A percentile compares a stretch with the other conserved stretches of the same genome.
Evolutionary conservation across 1,139 yeast genomes (phyloP).

Genomic region (Eremothecium sinecaudum): DNA sequence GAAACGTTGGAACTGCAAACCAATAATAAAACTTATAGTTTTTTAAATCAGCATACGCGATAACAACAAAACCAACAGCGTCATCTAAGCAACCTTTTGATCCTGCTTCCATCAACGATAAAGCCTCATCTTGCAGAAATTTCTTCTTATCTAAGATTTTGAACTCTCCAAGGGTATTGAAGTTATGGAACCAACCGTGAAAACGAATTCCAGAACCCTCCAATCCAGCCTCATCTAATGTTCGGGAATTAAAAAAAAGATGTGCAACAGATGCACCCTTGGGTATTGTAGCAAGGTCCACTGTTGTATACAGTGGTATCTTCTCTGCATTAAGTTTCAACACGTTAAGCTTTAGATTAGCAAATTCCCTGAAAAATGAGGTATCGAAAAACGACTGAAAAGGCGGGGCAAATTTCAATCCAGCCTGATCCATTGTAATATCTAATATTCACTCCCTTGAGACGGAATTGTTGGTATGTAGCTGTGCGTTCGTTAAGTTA

Average conservation of each 20-base stretch:
- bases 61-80: slow-evolving; percentile 40
- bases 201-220: slow-evolving; percentile 8
- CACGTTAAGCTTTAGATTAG: slow-evolving; percentile 31
- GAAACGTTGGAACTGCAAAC: slow-evolving; percentile 70
- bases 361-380: slow-evolving; percentile 68
- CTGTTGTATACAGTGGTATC: slow-evolving; percentile 26
- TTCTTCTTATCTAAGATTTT: slow-evolving; percentile 53
- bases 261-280: slow-evolving; percentile 31
- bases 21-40: slow-evolving; percentile 82
- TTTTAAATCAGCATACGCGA: slow-evolving; percentile 80
- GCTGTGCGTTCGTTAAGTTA: no score
- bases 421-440: slow-evolving; percentile 7
- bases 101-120: slow-evolving; percentile 21
- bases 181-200: slow-evolving; percentile 35
- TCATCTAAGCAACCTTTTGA: slow-evolving; percentile 12
- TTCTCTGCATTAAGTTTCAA: slow-evolving; percentile 27
- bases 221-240: slow-evolving; percentile 27
- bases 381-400: slow-evolving; percentile 72
- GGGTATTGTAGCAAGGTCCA: slow-evolving; percentile 33
- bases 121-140: slow-evolving; percentile 43
- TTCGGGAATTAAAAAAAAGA: slow-evolving; percentile 34
- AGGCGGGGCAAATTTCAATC: slow-evolving; percentile 40
- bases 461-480: no score
- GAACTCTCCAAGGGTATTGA: slow-evolving; percentile 81
- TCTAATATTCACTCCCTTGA: slow-evolving; percentile 3